phyloP scores from a whole-genome alignment of 2,329 filamentous ascomycete species.

The Sporothrix humicola region DNA sequence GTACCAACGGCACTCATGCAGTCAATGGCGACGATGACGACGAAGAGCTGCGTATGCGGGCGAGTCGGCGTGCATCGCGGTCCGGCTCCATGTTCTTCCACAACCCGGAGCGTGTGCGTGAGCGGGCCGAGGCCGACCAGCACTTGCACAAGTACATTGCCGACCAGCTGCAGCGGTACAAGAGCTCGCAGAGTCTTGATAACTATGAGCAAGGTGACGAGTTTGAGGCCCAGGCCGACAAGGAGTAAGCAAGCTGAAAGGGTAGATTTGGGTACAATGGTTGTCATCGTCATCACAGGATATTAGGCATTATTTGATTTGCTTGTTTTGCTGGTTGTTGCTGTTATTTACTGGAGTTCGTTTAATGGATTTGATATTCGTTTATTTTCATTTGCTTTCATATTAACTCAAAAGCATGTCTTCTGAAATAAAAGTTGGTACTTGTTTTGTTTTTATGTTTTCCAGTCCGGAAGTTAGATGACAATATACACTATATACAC shows the following conservation, averaged over 20 bases:
- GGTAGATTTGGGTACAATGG: neutral
- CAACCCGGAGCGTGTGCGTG: conserved; percentile 57
- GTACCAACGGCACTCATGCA: conserved; percentile 37
- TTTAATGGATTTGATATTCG: neutral
- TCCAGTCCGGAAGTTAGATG: neutral
- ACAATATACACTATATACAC: conserved; percentile 29
- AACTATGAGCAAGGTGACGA: conserved; percentile 53
- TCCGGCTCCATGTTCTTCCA: conserved; percentile 52
- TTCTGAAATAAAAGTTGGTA: conserved; percentile 14
- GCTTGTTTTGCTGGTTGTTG: neutral
- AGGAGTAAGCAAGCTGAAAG: conserved; percentile 25
- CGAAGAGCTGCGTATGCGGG: conserved; percentile 47
- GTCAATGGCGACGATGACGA: neutral
- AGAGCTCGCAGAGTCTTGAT: conserved; percentile 56
- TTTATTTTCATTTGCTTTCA: neutral
- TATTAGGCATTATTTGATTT: neutral
- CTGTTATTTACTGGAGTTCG: neutral
- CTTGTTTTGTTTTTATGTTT: conserved; percentile 10
- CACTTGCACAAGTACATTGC: conserved; percentile 83
- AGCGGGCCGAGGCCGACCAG: conserved; percentile 63
- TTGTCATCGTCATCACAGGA: neutral
- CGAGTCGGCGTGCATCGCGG: conserved; percentile 44
- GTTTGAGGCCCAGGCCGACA: conserved; percentile 51
- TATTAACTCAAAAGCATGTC: neutral
- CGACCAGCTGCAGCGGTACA: conserved; percentile 77